Base-by-base conservation (phyloP, 2,329 filamentous ascomycete species). In the Colletotrichum higginsianum region DNA sequence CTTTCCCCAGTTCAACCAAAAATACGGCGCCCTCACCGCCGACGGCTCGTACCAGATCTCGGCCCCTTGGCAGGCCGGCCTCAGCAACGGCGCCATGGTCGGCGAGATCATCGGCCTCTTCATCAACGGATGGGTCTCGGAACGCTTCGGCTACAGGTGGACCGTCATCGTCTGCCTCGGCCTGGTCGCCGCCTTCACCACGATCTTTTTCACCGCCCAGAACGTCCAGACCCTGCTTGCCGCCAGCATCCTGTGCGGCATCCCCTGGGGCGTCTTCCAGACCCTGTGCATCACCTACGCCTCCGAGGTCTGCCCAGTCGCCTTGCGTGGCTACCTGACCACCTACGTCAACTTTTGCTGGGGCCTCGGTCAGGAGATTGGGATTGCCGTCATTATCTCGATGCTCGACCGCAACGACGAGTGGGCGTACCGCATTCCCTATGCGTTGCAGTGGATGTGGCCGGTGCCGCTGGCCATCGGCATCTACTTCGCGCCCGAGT, bases 391-490 rank as follows among this genome's bases (percentile, higher is more conserved):
- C 71, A 91, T 94, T 76, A 90, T 90, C 78, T 85, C 88, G 73
- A 92, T 94, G 86, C 82, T 93, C 47, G 82, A 86, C 77, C 88
- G 91, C 55, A 79, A 88, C 6, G 91, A 93, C 75, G 85, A 93
- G 79, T 92, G 90, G 90, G 88, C 90, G 0, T 93, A 91, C 80
- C 86, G 90, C 56, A 92, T 93, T 66, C 92, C 92, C 1, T 94
- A 92, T 75, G 91, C 88, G 1, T 83, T 94, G 50, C 92, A 94
- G 82, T 94, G 92, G 92, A 92, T 94, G 84, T 94, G 92, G 92
- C 92, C 92, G 0, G 79, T 92, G 8, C 91, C 91, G 2, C 84
- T 94, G 9, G 86, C 90, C 57, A 81, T 93, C 66, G 91, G 89
- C 71, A 90, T 94, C 74, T 89, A 82, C 76, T 90, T 93, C 67